These are phyloP conservation scores for Prunus persica DNA, from an alignment of 306 rosid genomes.

Conservation along the genomic window Prunus_persica_NCBIv2 NC_034012.1:13426001-13426500, in stretches of 20 bases:
- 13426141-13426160: background rate
- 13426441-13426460: background rate
- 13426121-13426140: background rate
- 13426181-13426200: background rate
- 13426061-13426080: background rate
- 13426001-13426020: background rate
- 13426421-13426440: background rate
- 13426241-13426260: background rate
- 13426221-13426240: background rate
- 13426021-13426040: background rate
- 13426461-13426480: background rate
- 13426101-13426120: background rate
- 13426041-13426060: background rate
- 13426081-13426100: background rate
- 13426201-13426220: background rate
- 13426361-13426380: background rate
- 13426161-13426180: background rate
- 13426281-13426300: constrained; percentile 14
- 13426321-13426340: background rate
- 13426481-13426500: background rate
- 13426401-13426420: background rate
- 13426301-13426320: too few species aligned
- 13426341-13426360: background rate
- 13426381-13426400: background rate
- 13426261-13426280: constrained; percentile 19